phyloP scores from a whole-genome alignment of 768 basidiomycete genomes.

The Baorangia bicolor region DNA sequence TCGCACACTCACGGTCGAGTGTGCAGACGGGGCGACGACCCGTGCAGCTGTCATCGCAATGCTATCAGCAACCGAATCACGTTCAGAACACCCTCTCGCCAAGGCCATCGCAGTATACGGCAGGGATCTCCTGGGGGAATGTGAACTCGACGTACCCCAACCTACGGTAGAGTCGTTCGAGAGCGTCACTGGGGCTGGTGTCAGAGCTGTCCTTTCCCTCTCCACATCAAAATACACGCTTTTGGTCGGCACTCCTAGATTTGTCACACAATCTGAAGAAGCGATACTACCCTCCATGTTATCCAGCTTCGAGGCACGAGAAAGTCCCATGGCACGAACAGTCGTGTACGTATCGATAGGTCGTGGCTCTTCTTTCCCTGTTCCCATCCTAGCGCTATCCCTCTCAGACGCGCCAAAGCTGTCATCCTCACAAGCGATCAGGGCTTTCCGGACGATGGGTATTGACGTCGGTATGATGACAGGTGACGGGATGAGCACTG shows the following conservation, averaged over 20 bases:
- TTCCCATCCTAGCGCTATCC: conserved; percentile 77
- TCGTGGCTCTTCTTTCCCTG: conserved; percentile 35
- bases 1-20: conserved; percentile 27
- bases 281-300: conserved; percentile 59
- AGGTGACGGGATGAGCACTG: conserved; percentile 85
- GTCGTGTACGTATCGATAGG: conserved; percentile 83
- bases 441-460: conserved; percentile 82
- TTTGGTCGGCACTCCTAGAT: conserved; percentile 74
- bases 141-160: conserved; percentile 43
- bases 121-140: conserved; percentile 53
- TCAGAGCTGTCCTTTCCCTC: conserved; percentile 65
- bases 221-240: conserved; percentile 54
- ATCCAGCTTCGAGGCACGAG: conserved; percentile 62
- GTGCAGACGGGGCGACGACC: conserved; percentile 61
- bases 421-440: conserved; percentile 80
- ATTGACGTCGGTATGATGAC: conserved; percentile 94
- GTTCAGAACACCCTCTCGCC: conserved; percentile 95
- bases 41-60: conserved; percentile 70
- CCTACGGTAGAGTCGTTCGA: conserved; percentile 74
- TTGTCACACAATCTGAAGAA: conserved; percentile 56
- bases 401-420: conserved; percentile 86
- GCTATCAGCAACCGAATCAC: conserved; percentile 83
- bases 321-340: conserved; percentile 73
- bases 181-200: conserved; percentile 86
- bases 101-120: conserved; percentile 88